phyloP scores from a whole-genome alignment of 805 yeast genomes.

The Komagataella ulmi region DNA sequence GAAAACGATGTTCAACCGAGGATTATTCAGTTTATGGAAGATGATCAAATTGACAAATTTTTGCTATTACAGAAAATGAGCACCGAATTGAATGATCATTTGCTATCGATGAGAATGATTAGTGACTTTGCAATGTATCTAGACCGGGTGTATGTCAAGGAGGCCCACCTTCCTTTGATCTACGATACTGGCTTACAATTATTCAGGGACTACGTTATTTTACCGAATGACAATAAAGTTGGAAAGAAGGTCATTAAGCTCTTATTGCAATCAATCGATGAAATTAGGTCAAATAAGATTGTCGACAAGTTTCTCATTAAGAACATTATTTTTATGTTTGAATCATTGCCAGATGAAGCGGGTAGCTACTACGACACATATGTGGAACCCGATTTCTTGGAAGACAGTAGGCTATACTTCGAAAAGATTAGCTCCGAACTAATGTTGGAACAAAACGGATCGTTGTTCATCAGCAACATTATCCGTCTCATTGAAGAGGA shows the following conservation, averaged over 20 bases:
- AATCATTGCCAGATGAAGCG: slow-evolving; percentile 36
- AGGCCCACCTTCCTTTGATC: slow-evolving; percentile 42
- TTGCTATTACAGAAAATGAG: slow-evolving; percentile 20
- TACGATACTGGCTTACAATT: slow-evolving; percentile 63
- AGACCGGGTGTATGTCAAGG: slow-evolving; percentile 75
- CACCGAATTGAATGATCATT: slow-evolving; percentile 58
- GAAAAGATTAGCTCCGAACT: slow-evolving; percentile 28
- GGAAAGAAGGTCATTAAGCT: slow-evolving; percentile 35
- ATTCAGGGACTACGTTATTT: slow-evolving; percentile 50
- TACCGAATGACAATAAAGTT: slow-evolving; percentile 31
- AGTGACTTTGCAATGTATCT: slow-evolving; percentile 79
- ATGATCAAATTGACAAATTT: slow-evolving; percentile 8
- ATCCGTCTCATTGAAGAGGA: slow-evolving; percentile 49
- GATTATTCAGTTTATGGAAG: slow-evolving; percentile 5
- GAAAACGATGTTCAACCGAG: slow-evolving; percentile 12
- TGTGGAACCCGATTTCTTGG: slow-evolving; percentile 56
- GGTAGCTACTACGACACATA: slow-evolving; percentile 41
- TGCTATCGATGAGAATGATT: slow-evolving; percentile 60
- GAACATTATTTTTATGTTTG: slow-evolving; percentile 57
- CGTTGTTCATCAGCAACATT: slow-evolving; percentile 38
- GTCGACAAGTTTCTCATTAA: slow-evolving; percentile 47
- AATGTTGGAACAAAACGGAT: slow-evolving; percentile 30
- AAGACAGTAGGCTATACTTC: slow-evolving; percentile 44
- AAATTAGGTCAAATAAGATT: slow-evolving; percentile 39
- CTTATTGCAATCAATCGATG: slow-evolving; percentile 40